Percentiles rank a stretch among this genome's conserved stretches.
phyloP scores from a whole-genome alignment of 768 basidiomycete genomes.

The Chiua virens region DNA sequence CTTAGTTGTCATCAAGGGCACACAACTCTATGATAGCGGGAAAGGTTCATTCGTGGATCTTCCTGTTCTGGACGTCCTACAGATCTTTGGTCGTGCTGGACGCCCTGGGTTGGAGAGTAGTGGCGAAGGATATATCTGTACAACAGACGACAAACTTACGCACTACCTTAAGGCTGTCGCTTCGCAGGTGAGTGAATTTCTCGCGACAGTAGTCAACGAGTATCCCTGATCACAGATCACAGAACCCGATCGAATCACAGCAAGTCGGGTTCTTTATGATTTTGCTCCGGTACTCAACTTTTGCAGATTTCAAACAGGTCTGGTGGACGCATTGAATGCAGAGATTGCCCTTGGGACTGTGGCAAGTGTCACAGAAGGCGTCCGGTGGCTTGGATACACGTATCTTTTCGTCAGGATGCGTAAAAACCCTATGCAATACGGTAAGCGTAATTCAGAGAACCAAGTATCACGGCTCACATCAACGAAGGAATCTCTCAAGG shows the following conservation, averaged over 20 bases:
- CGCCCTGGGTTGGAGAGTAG: slow-evolving; percentile 85
- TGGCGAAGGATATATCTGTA: slow-evolving; percentile 97
- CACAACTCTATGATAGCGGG: slow-evolving; percentile 90
- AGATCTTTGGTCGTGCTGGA: slow-evolving; percentile 97
- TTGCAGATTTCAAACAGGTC: slow-evolving; percentile 72
- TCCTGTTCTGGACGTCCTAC: slow-evolving; percentile 91
- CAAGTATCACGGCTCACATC: slow-evolving; percentile 1
- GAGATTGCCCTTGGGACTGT: slow-evolving; percentile 96
- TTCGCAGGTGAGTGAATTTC: slow-evolving; percentile 60
- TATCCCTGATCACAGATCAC: slow-evolving; percentile 3
- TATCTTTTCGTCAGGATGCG: slow-evolving; percentile 95
- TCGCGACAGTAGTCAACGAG: background rate
- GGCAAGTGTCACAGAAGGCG: slow-evolving; percentile 78
- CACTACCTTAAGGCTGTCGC: slow-evolving; percentile 89
- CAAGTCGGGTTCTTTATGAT: slow-evolving; percentile 34
- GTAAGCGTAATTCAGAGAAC: slow-evolving; percentile 36
- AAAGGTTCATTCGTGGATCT: slow-evolving; percentile 91
- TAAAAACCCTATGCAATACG: slow-evolving; percentile 86
- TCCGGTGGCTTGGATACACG: slow-evolving; percentile 95
- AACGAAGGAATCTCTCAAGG: slow-evolving; percentile 71
- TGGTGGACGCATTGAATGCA: slow-evolving; percentile 91
- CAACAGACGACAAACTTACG: slow-evolving; percentile 86
- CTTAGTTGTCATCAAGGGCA: slow-evolving; percentile 93
- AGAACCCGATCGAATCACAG: slow-evolving; percentile 98
- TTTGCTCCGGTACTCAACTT: background rate